Evolutionary conservation across 2,329 filamentous ascomycete species (phyloP).

Genomic region (Hirsutella minnesotensis): DNA sequence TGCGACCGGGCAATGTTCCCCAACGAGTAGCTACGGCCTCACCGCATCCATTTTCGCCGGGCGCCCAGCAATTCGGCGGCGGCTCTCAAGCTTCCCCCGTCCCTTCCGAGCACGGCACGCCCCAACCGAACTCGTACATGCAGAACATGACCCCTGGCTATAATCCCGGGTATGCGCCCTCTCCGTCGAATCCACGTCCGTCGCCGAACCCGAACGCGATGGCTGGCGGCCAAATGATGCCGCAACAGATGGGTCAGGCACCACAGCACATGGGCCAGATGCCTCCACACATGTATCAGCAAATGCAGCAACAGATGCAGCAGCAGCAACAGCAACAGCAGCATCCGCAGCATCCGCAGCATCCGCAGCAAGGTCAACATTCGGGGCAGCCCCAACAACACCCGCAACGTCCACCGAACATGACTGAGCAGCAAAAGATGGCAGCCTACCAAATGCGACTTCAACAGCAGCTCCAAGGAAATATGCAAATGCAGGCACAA

Average conservation of each 20-base stretch:
- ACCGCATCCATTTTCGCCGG: constrained; percentile 79
- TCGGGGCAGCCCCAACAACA: constrained; percentile 33
- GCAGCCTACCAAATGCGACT: constrained; percentile 72
- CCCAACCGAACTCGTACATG: constrained; percentile 62
- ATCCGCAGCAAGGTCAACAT: constrained; percentile 31
- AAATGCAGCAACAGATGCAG: constrained; percentile 32
- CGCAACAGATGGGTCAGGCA: constrained; percentile 37
- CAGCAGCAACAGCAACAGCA: constrained; percentile 31
- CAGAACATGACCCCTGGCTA: constrained; percentile 47
- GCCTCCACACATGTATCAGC: constrained; percentile 28
- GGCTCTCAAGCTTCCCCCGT: constrained; percentile 59
- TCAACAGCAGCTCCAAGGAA: constrained; percentile 58
- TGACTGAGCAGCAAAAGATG: constrained; percentile 61
- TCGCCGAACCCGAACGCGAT: constrained; percentile 42
- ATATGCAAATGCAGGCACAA: constrained; percentile 37
- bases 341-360: constrained; percentile 37
- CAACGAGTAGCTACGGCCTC: constrained; percentile 85
- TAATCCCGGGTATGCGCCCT: constrained; percentile 45
- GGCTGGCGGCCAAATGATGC: constrained; percentile 40
- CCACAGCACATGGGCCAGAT: constrained; percentile 35
- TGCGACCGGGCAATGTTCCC: constrained; percentile 56
- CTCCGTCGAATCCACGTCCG: constrained; percentile 43
- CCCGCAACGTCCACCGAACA: constrained; percentile 18
- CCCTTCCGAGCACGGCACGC: constrained; percentile 65
- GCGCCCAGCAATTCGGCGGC: constrained; percentile 56